Evolutionary conservation across 176 grass and related monocot species (phyloP).

Genomic region (Neostapfia colusana): DNA sequence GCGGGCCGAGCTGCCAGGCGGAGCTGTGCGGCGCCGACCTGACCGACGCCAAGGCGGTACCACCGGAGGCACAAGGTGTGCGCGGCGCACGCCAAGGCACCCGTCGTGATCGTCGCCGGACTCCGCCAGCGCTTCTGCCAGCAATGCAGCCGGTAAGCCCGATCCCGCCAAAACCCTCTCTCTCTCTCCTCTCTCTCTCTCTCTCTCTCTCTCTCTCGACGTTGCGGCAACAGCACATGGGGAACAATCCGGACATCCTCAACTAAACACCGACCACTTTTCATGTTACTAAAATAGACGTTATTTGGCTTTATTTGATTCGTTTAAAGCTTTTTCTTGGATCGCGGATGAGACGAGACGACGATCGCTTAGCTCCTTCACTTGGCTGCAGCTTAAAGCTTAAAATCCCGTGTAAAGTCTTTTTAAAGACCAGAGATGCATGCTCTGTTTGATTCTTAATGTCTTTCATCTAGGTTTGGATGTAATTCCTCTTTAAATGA

Average conservation of each 20-base stretch:
- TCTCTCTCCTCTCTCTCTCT: neutral
- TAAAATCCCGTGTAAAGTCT: neutral
- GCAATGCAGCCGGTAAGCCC: slow-evolving; percentile 89
- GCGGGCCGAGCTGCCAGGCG: slow-evolving; percentile 67
- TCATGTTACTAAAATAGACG: neutral
- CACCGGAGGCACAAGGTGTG: slow-evolving; percentile 93
- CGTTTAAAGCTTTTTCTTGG: neutral
- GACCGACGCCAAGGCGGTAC: slow-evolving; percentile 66
- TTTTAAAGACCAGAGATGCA: neutral
- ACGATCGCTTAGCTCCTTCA: neutral
- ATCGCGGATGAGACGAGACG: neutral
- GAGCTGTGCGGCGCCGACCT: slow-evolving; percentile 81
- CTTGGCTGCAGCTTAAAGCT: neutral
- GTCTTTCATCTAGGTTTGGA: neutral
- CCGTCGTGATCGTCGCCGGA: slow-evolving; percentile 74
- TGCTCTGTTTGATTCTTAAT: slow-evolving; percentile 22
- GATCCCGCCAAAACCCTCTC: neutral
- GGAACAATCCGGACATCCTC: neutral
- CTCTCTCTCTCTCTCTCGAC: neutral
- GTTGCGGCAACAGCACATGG: neutral
- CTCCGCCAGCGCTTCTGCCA: slow-evolving; percentile 97
- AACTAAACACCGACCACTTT: slow-evolving; percentile 7
- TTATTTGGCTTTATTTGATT: neutral
- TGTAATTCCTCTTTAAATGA: neutral
- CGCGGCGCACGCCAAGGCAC: slow-evolving; percentile 69